Evolutionary conservation across 2,329 filamentous ascomycete genomes (phyloP).

Genomic region (Penicillium janthinellum): DNA sequence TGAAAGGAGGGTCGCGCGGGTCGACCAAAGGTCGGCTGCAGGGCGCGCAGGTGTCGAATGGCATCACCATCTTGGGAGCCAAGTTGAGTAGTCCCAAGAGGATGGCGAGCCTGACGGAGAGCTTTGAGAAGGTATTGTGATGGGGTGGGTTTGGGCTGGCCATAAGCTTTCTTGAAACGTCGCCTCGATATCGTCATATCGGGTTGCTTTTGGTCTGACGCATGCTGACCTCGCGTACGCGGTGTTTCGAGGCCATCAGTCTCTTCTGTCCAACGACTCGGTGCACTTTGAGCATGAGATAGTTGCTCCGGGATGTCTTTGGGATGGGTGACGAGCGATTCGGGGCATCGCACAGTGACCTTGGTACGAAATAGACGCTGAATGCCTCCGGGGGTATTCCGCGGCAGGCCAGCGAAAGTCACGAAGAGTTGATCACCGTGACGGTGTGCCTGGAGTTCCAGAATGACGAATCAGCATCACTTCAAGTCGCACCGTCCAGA

Average conservation of each 20-base stretch:
- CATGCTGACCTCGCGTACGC: not conserved
- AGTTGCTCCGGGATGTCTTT: no score
- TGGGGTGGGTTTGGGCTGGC: constrained; percentile 24
- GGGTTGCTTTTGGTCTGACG: not conserved
- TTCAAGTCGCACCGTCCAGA: not conserved
- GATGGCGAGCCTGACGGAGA: constrained; percentile 27
- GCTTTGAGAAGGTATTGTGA: constrained; percentile 35
- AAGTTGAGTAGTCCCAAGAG: constrained; percentile 10
- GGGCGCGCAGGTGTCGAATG: constrained; percentile 1
- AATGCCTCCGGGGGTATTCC: constrained; percentile 1
- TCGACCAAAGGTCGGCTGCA: constrained; percentile 16
- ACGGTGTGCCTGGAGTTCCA: not conserved
- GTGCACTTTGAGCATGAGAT: not conserved
- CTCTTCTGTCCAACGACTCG: not conserved
- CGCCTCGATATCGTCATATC: not conserved
- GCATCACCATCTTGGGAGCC: constrained; percentile 3
- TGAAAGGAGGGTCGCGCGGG: constrained; percentile 32
- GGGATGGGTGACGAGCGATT: not conserved
- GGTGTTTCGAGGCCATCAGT: not conserved
- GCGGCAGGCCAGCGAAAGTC: constrained; percentile 1
- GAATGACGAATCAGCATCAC: not conserved
- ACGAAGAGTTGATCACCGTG: not conserved
- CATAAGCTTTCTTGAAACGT: not conserved
- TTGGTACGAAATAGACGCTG: constrained; percentile 10
- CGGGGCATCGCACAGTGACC: not conserved